Evolutionary conservation across 2,329 filamentous ascomycete species (phyloP).

Genomic region (Endoconidiophora polonica): DNA sequence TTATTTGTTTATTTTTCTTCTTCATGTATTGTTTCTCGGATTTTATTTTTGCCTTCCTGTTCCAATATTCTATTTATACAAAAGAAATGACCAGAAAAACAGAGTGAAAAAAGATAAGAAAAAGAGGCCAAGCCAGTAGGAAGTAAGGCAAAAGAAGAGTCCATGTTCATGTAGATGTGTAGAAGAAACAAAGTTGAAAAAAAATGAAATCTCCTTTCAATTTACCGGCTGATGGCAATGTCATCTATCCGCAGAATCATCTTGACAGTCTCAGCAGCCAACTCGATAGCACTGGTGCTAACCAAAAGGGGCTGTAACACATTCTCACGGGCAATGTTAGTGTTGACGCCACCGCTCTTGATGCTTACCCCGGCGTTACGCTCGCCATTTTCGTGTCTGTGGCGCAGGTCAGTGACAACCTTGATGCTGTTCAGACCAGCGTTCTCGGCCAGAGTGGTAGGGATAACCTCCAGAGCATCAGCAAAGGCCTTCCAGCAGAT

Average conservation of each 20-base stretch:
- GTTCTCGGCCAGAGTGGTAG: conserved; percentile 92
- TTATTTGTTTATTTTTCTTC: too few relatives aligned
- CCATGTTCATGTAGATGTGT: background rate
- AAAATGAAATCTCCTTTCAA: background rate
- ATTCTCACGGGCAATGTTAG: conserved; percentile 92
- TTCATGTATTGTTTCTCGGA: too few relatives aligned
- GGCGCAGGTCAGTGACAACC: conserved; percentile 88
- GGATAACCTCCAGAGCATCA: conserved; percentile 91
- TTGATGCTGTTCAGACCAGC: conserved; percentile 97
- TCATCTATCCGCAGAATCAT: conserved; percentile 62
- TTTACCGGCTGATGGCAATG: conserved; percentile 45
- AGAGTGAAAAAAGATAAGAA: too few relatives aligned
- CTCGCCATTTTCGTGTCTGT: conserved; percentile 88
- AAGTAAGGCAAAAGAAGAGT: background rate
- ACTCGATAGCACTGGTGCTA: conserved; percentile 90
- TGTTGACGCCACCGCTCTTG: conserved; percentile 91
- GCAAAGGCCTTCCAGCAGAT: conserved; percentile 99
- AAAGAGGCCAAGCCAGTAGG: background rate
- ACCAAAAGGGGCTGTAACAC: conserved; percentile 91
- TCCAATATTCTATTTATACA: background rate
- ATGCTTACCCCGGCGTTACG: conserved; percentile 95
- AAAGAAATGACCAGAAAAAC: background rate
- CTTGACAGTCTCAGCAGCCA: conserved; percentile 97
- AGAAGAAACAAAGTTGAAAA: background rate
- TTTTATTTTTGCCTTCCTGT: too few relatives aligned